A percentile compares a stretch with the other conserved stretches of the same genome.
These are phyloP conservation scores for Yamadazyma sp. DNA, from an alignment of 805 yeast species.

Conservation along the genomic window DNA sequence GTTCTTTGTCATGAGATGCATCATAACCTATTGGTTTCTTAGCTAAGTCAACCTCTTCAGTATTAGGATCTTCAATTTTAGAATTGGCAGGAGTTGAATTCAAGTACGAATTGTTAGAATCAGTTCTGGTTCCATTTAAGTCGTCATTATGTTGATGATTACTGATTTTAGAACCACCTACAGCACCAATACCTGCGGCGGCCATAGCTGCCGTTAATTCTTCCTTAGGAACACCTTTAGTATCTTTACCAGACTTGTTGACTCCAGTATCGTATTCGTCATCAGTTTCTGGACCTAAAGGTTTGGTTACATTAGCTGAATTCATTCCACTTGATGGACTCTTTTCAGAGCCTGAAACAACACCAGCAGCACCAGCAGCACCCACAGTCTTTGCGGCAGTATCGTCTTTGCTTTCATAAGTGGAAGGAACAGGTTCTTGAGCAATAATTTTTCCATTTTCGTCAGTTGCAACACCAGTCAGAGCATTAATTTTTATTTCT, in stretches of 20 bases:
- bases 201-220: constrained; percentile 1
- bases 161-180: background rate
- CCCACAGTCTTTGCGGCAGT: constrained; percentile 6
- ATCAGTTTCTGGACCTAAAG: constrained; percentile 2
- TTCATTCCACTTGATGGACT: background rate
- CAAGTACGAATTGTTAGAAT: background rate
- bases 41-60: background rate
- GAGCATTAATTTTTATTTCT: constrained; percentile 28
- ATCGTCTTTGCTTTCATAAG: background rate
- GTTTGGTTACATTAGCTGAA: constrained; percentile 7
- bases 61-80: background rate
- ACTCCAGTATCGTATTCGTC: background rate
- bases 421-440: background rate
- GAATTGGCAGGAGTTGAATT: constrained; percentile 9
- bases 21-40: constrained; percentile 1
- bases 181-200: constrained; percentile 4
- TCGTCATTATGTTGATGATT: background rate
- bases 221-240: background rate
- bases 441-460: constrained; percentile 18
- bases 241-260: background rate
- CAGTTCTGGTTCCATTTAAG: background rate
- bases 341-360: constrained; percentile 2
- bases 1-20: constrained; percentile 1
- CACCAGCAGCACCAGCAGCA: constrained; percentile 6
- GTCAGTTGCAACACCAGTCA: constrained; percentile 27